phyloP scores from a whole-genome alignment of 208 protist species.

The Angomonas deanei region DNA sequence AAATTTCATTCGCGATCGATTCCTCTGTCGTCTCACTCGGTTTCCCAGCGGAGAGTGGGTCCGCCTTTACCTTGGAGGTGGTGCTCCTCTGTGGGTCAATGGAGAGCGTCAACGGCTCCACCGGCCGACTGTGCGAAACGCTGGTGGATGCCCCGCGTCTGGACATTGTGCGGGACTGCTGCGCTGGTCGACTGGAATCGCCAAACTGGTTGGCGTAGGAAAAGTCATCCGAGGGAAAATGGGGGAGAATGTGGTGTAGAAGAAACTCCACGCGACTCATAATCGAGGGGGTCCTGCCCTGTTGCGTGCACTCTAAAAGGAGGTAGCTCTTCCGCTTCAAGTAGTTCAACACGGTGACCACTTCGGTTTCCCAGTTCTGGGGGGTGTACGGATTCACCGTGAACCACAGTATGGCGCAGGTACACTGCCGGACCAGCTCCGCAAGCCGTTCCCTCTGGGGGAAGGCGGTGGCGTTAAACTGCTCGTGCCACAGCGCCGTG shows the following conservation, averaged over 20 bases:
- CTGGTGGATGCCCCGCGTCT: neutral
- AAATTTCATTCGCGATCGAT: neutral
- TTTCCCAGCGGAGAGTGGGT: neutral
- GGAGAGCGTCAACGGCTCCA: neutral
- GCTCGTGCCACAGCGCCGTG: neutral
- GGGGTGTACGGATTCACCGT: neutral
- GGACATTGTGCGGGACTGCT: neutral
- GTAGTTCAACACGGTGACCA: conserved; percentile 51
- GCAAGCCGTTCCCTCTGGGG: neutral
- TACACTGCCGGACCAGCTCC: neutral
- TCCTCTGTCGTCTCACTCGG: neutral
- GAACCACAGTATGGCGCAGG: conserved; percentile 3
- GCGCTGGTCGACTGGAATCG: no score
- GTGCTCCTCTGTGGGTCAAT: neutral
- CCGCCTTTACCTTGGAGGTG: neutral
- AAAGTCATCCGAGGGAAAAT: conserved; percentile 36
- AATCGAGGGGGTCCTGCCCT: conserved; percentile 52
- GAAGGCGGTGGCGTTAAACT: neutral
- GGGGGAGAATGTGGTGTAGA: conserved; percentile 59
- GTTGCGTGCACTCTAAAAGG: conserved; percentile 79
- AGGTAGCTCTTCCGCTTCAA: conserved; percentile 66
- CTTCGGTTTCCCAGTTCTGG: conserved; percentile 3
- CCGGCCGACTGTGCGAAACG: neutral
- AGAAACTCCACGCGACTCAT: conserved; percentile 67
- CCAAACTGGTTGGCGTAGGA: neutral